These are phyloP conservation scores for Malus sylvestris DNA, from an alignment of 306 rosid species.

Conservation along the genomic window DNA sequence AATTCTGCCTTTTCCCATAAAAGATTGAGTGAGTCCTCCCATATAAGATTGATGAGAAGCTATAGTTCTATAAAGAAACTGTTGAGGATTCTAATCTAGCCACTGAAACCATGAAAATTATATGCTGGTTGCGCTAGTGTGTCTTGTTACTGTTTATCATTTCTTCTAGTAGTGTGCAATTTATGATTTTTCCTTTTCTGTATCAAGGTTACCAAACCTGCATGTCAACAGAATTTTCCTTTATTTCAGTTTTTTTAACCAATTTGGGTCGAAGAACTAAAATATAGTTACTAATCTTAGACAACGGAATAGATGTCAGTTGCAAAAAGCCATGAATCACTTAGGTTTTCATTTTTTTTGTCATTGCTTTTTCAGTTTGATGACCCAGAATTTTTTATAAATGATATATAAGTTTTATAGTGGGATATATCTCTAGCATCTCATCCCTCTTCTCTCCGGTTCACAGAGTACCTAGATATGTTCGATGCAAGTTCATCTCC, in stretches of 20 bases:
- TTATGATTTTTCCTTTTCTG: neutral
- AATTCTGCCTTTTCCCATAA: neutral
- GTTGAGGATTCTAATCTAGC: neutral
- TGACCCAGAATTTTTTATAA: neutral
- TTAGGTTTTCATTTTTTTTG: neutral
- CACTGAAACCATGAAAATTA: neutral
- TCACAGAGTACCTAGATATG: conserved; percentile 74
- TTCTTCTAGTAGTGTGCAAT: neutral
- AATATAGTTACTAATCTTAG: neutral
- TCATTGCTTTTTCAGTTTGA: neutral
- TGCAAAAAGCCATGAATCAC: neutral
- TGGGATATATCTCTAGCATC: conserved; percentile 8
- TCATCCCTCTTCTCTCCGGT: neutral
- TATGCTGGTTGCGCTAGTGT: neutral
- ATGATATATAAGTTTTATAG: neutral
- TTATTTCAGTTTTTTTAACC: neutral
- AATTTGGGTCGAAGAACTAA: neutral
- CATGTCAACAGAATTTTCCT: neutral
- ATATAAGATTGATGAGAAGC: neutral
- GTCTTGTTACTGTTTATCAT: neutral
- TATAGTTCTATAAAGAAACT: neutral
- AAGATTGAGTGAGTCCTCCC: neutral
- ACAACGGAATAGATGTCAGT: neutral
- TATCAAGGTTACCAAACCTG: neutral
- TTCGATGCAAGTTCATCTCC: conserved; percentile 73